phyloP scores from a whole-genome alignment of 805 yeast species.

The Ogataea zsoltii region DNA sequence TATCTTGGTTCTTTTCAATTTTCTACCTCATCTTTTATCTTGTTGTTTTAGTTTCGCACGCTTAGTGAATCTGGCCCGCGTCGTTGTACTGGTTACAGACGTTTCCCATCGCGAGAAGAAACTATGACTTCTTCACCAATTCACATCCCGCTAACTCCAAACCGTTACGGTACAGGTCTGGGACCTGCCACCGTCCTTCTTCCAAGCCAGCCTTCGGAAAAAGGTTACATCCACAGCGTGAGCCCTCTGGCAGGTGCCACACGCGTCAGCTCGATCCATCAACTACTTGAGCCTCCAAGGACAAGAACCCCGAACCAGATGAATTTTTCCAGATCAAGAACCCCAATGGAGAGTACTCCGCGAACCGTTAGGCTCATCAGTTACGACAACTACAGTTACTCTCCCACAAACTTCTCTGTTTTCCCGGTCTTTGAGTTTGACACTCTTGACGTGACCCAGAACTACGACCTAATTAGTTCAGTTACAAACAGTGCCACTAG shows the following conservation, averaged over 20 bases:
- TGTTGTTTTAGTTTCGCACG: too few species aligned
- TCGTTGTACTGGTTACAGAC: not conserved
- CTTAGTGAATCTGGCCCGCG: too few species aligned
- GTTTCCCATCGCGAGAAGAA: not conserved
- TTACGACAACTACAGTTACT: slow-evolving; percentile 19
- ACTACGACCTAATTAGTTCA: slow-evolving; percentile 13
- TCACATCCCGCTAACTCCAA: slow-evolving; percentile 9
- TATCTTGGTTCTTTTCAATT: too few species aligned
- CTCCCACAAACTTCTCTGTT: slow-evolving; percentile 24
- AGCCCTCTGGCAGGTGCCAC: slow-evolving; percentile 3
- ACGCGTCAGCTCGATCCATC: slow-evolving; percentile 5
- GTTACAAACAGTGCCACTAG: slow-evolving; percentile 9
- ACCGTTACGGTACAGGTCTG: slow-evolving; percentile 1
- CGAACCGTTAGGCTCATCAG: slow-evolving; percentile 22
- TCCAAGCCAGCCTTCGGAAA: slow-evolving; percentile 11
- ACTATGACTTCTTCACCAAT: slow-evolving; percentile 18
- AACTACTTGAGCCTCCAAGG: slow-evolving; percentile 10
- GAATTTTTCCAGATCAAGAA: slow-evolving; percentile 4
- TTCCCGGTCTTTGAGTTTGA: slow-evolving; percentile 25
- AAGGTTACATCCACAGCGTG: slow-evolving; percentile 1
- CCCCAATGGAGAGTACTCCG: slow-evolving; percentile 20
- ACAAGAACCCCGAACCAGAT: slow-evolving; percentile 2
- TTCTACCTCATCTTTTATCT: too few species aligned
- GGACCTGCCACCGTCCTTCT: slow-evolving; percentile 7
- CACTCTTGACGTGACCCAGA: slow-evolving; percentile 18